Evolutionary conservation across 2,329 filamentous ascomycete species (phyloP).

Genomic region (Elsinoe arachidis): DNA sequence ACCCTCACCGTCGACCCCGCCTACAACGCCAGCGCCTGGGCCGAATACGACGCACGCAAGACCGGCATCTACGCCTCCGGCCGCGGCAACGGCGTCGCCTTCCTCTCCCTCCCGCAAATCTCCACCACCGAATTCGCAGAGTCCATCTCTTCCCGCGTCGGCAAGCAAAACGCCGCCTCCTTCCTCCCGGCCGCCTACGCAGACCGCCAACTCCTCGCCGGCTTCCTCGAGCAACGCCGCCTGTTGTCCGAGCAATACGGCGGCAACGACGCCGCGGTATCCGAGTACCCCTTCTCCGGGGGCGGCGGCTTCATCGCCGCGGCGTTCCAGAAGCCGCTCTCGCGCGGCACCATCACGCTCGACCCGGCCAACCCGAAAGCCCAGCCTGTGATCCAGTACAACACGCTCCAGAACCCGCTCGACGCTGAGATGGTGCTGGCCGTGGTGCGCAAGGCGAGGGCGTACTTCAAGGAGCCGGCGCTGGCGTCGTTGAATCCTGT

Average conservation of each 20-base stretch:
- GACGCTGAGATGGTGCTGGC: conserved; percentile 30
- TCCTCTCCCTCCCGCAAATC: conserved; percentile 18
- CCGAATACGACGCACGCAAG: conserved; percentile 21
- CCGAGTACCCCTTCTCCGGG: conserved; percentile 19
- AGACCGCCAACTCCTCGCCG: conserved; percentile 12
- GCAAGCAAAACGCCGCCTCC: conserved; percentile 16
- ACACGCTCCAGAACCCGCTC: conserved; percentile 29
- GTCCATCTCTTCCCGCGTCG: conserved; percentile 13
- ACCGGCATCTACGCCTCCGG: conserved; percentile 19
- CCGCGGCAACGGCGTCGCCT: conserved; percentile 19
- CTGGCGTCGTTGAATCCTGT: conserved; percentile 27
- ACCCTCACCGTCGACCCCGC: background rate
- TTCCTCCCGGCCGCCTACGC: conserved; percentile 19
- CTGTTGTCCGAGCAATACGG: conserved; percentile 14
- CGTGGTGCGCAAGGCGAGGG: conserved; percentile 29
- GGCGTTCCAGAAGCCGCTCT: conserved; percentile 29
- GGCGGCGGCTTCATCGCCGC: conserved; percentile 18
- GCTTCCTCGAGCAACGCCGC: conserved; percentile 18
- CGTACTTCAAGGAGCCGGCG: conserved; percentile 26
- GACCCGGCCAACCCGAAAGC: conserved; percentile 28
- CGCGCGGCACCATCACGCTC: conserved; percentile 31
- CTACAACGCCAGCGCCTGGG: conserved; percentile 13
- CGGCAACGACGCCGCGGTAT: conserved; percentile 15
- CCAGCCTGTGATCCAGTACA: conserved; percentile 28
- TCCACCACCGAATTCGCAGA: conserved; percentile 10